These are phyloP conservation scores for Trapa bicornis DNA, from an alignment of 345 rosid species.

Conservation along the genomic window DNA sequence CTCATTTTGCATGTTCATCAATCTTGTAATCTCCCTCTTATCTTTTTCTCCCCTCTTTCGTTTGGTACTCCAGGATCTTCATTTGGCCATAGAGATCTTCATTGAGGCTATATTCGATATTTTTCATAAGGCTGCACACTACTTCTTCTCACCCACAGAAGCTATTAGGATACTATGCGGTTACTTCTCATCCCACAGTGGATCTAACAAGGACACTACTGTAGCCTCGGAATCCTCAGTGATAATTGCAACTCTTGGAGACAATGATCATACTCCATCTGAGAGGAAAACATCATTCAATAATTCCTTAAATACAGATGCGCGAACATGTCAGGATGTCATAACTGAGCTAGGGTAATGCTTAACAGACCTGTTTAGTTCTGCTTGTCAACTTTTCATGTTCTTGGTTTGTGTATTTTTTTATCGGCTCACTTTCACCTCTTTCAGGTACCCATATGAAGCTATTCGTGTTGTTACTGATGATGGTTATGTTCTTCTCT, in stretches of 20 bases:
- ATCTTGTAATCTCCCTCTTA: not conserved
- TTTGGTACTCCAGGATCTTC: conserved; percentile 58
- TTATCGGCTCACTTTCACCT: conserved; percentile 6
- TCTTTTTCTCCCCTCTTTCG: not conserved
- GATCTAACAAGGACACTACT: not conserved
- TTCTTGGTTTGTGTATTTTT: not conserved
- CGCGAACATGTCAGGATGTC: conserved; percentile 88
- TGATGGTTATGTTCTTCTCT: conserved; percentile 87
- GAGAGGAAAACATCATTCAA: conserved; percentile 40
- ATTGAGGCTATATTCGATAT: conserved; percentile 74
- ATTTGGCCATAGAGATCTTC: conserved; percentile 73
- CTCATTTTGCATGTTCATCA: conserved; percentile 1
- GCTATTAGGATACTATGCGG: conserved; percentile 24
- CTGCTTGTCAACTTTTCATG: not conserved
- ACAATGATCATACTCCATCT: conserved; percentile 36
- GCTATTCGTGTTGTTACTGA: conserved; percentile 78
- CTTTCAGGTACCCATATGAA: conserved; percentile 78
- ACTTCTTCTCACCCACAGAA: conserved; percentile 65
- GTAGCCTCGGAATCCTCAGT: conserved; percentile 23
- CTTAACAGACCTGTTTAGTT: not conserved
- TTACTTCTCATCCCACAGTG: conserved; percentile 39
- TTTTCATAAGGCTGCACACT: conserved; percentile 62
- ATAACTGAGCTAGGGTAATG: conserved; percentile 89
- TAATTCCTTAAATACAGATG: conserved; percentile 75
- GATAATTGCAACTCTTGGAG: conserved; percentile 52